These are phyloP conservation scores for Petasospora fabianii DNA, from an alignment of 1,139 yeast genomes.

Conservation along the genomic window DNA sequence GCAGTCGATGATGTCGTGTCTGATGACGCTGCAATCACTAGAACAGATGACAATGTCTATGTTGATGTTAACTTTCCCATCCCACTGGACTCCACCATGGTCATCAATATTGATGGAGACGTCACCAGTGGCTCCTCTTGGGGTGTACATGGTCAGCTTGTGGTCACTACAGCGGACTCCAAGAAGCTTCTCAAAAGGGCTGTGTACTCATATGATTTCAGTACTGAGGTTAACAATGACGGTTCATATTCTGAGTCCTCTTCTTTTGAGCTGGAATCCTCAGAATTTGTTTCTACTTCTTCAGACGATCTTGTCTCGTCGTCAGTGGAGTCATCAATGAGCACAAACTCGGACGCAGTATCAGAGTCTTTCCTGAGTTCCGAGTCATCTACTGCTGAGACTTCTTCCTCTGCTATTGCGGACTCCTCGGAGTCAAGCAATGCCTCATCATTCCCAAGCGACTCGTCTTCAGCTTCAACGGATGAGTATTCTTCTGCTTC, in stretches of 20 bases:
- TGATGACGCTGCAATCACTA: background rate
- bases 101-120: conserved; percentile 1
- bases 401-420: conserved; percentile 1
- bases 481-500: background rate
- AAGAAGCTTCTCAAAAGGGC: conserved; percentile 1
- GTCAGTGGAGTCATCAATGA: no score
- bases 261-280: background rate
- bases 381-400: background rate
- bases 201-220: background rate
- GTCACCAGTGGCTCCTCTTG: conserved; percentile 1
- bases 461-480: background rate
- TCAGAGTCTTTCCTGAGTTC: no score
- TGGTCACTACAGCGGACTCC: background rate
- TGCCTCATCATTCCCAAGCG: background rate
- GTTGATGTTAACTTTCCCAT: background rate
- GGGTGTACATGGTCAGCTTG: conserved; percentile 1
- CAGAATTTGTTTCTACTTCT: no score
- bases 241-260: conserved; percentile 1
- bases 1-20: background rate
- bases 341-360: no score
- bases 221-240: background rate
- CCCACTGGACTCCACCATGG: background rate
- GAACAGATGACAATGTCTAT: background rate
- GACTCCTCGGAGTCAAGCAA: no score
- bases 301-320: no score